phyloP scores from a whole-genome alignment of 1,139 yeast genomes.

The Tardiomyces depauwii region DNA sequence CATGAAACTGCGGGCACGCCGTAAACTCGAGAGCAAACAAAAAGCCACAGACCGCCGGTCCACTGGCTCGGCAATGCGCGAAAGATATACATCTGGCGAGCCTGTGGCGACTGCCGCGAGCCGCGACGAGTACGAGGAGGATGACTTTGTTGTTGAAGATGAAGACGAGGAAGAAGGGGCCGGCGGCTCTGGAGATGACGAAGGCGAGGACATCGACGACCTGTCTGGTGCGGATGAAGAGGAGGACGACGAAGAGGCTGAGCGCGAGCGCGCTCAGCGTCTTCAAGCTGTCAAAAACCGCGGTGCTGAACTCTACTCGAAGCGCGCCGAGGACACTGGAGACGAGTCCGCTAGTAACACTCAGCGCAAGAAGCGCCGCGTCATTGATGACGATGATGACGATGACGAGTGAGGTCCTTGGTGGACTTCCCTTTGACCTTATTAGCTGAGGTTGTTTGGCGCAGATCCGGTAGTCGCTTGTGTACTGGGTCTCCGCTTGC shows the following conservation, averaged over 20 bases:
- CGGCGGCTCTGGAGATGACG: constrained; percentile 35
- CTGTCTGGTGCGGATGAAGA: constrained; percentile 40
- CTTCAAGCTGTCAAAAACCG: constrained; percentile 36
- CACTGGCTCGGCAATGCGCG: neutral
- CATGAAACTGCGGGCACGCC: constrained; percentile 28
- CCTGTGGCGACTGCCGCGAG: neutral
- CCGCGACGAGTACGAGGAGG: constrained; percentile 31
- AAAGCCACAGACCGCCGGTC: constrained; percentile 7
- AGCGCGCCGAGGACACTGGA: constrained; percentile 22
- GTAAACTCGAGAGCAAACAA: constrained; percentile 40
- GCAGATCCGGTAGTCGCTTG: no score
- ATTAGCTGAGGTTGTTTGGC: no score
- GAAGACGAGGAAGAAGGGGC: constrained; percentile 46
- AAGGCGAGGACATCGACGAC: constrained; percentile 42
- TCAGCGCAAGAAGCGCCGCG: constrained; percentile 16
- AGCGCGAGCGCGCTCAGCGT: constrained; percentile 15
- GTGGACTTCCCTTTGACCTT: no score
- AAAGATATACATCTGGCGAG: neutral
- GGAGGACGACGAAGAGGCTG: constrained; percentile 30
- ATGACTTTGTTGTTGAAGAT: constrained; percentile 36
- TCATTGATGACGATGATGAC: constrained; percentile 48
- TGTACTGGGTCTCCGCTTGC: no score
- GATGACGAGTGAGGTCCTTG: constrained; percentile 20
- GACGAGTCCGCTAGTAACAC: constrained; percentile 24
- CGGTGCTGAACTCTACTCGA: constrained; percentile 40